phyloP scores from a whole-genome alignment of 2,329 filamentous ascomycete genomes.

The Xylaria sp. region DNA sequence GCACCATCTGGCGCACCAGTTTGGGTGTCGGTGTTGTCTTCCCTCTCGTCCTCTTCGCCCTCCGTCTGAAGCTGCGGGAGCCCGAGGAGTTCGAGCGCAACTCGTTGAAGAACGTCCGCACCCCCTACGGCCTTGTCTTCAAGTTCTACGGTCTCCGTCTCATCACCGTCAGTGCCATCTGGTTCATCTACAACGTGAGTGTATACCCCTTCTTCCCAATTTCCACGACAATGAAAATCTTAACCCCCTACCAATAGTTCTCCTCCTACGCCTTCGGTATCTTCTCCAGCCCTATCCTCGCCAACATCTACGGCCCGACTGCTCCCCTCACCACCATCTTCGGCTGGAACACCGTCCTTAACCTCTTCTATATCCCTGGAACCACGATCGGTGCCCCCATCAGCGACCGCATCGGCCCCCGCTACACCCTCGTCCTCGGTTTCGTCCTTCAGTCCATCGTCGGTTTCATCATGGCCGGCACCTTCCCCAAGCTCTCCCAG shows the following conservation, averaged over 20 bases:
- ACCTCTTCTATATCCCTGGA: conserved; percentile 83
- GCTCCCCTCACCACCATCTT: conserved; percentile 70
- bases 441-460: conserved; percentile 69
- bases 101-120: conserved; percentile 55
- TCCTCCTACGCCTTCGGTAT: conserved; percentile 80
- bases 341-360: conserved; percentile 85
- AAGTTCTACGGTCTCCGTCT: conserved; percentile 71
- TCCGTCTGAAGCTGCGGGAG: conserved; percentile 70
- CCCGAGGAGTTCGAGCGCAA: conserved; percentile 71
- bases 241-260: conserved; percentile 45
- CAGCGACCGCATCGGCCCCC: conserved; percentile 74
- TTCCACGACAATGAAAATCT: neutral
- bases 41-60: conserved; percentile 62
- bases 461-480: conserved; percentile 84
- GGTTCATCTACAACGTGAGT: conserved; percentile 74
- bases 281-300: conserved; percentile 72
- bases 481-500: conserved; percentile 64
- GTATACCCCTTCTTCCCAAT: neutral
- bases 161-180: conserved; percentile 65
- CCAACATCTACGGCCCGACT: conserved; percentile 53
- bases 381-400: conserved; percentile 71
- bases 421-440: conserved; percentile 65
- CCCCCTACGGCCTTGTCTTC: conserved; percentile 50
- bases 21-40: conserved; percentile 76
- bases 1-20: conserved; percentile 75